Conservation (phyloP, 495 filamentous ascomycete species). For the Aspergillus sclerotioniger region DNA sequence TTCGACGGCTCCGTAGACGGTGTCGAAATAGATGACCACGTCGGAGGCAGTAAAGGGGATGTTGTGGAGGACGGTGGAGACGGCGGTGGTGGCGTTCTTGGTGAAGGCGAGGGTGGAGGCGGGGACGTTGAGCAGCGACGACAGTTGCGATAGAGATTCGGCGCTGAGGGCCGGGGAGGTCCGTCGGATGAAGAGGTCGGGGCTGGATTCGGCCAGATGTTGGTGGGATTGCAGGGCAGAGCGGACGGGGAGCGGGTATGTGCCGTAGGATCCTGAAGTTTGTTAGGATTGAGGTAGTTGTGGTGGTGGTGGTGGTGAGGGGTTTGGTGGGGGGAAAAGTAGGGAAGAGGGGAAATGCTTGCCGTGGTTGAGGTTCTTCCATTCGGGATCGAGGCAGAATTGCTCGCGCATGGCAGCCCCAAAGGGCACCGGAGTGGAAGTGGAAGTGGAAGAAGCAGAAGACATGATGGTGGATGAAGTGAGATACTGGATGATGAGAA, state of each 20-base stretch:
- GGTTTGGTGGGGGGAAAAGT: background rate
- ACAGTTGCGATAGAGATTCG: slow-evolving; percentile 58
- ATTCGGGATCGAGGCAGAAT: slow-evolving; percentile 68
- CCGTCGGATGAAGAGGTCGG: slow-evolving; percentile 73
- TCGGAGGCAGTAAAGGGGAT: slow-evolving; percentile 59
- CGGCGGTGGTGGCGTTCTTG: slow-evolving; percentile 74
- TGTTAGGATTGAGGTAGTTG: background rate
- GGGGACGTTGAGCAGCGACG: slow-evolving; percentile 60
- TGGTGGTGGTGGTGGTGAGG: background rate
- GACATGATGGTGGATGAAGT: slow-evolving; percentile 4
- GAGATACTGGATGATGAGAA: background rate
- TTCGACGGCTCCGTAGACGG: slow-evolving; percentile 74
- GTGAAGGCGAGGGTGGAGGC: slow-evolving; percentile 69
- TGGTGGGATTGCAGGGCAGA: slow-evolving; percentile 57
- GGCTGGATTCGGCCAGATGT: slow-evolving; percentile 56
- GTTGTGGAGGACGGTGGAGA: slow-evolving; percentile 78
- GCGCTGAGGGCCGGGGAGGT: slow-evolving; percentile 59
- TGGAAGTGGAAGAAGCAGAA: background rate
- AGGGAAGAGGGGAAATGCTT: slow-evolving; percentile 11
- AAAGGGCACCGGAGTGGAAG: slow-evolving; percentile 38
- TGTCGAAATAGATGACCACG: slow-evolving; percentile 65
- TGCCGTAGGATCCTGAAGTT: slow-evolving; percentile 71
- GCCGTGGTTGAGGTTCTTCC: slow-evolving; percentile 83
- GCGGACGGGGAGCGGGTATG: slow-evolving; percentile 62
- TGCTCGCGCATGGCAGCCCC: slow-evolving; percentile 62